Conservation (phyloP, 176 grass and related monocot species). For the Dendrocalamus sinicus region DNA sequence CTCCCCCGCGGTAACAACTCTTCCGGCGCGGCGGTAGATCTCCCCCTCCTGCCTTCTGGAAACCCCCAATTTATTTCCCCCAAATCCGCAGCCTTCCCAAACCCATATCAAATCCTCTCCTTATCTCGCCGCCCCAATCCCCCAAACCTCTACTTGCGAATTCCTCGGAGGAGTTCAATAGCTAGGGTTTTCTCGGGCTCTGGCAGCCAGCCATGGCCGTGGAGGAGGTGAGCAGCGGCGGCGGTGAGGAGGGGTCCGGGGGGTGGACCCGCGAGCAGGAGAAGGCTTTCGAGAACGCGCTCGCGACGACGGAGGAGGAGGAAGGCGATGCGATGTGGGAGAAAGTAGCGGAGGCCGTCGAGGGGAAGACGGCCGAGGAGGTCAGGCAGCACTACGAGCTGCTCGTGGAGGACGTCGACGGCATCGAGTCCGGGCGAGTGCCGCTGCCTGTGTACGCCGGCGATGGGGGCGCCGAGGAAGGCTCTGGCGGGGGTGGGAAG, state of each 20-base stretch:
- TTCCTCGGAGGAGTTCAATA: neutral
- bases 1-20: neutral
- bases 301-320: conserved; percentile 51
- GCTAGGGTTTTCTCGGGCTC: conserved; percentile 16
- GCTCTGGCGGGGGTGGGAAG: conserved; percentile 47
- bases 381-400: conserved; percentile 81
- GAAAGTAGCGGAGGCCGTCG: conserved; percentile 59
- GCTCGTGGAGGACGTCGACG: conserved; percentile 73
- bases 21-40: conserved; percentile 1
- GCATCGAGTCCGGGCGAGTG: conserved; percentile 77
- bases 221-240: conserved; percentile 80
- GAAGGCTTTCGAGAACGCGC: conserved; percentile 85
- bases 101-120: conserved; percentile 39
- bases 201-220: conserved; percentile 34
- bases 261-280: conserved; percentile 79
- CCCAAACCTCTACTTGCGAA: conserved; percentile 17
- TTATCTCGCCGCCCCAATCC: conserved; percentile 56
- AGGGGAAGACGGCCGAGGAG: conserved; percentile 69
- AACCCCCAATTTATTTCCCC: conserved; percentile 49
- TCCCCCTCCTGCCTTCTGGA: neutral
- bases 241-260: conserved; percentile 35
- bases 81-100: conserved; percentile 42
- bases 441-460: conserved; percentile 68
- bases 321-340: conserved; percentile 63
- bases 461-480: conserved; percentile 45